These are phyloP conservation scores for Acanthamoeba royreba DNA, from an alignment of 208 protist genomes.

Conservation along the genomic window DNA sequence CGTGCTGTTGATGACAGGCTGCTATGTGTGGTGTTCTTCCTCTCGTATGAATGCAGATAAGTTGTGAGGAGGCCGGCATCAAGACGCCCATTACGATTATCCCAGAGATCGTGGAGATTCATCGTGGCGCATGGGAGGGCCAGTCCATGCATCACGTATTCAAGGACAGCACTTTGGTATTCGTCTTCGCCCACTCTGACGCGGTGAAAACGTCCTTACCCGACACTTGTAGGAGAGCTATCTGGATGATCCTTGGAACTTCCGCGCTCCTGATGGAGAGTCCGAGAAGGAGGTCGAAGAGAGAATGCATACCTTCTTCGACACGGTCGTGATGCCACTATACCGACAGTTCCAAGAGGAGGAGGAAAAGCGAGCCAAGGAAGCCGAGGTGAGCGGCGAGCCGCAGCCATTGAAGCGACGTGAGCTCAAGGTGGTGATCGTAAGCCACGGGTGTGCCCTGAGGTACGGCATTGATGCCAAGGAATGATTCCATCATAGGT, in stretches of 20 bases:
- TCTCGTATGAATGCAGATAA: background rate
- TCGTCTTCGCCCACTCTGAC: background rate
- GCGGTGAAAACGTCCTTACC: background rate
- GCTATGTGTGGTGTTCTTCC: background rate
- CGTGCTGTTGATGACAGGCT: background rate
- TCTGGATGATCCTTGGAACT: background rate
- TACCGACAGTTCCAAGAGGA: background rate
- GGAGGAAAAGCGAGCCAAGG: background rate
- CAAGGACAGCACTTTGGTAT: background rate
- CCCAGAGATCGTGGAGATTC: background rate
- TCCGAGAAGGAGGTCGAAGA: conserved; percentile 17
- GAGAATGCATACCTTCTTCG: background rate
- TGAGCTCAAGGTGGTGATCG: background rate
- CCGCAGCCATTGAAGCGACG: background rate
- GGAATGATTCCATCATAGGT: background rate
- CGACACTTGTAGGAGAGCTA: background rate
- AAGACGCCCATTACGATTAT: background rate
- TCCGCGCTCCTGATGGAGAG: background rate
- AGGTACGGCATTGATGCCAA: background rate
- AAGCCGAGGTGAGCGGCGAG: background rate
- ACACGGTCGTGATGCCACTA: background rate
- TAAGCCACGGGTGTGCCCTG: background rate
- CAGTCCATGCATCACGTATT: background rate
- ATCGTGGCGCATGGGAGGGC: background rate
- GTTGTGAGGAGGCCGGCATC: background rate